These are phyloP conservation scores for Phanerochaete sordida DNA, from an alignment of 768 basidiomycete species.

Conservation along the genomic window DNA sequence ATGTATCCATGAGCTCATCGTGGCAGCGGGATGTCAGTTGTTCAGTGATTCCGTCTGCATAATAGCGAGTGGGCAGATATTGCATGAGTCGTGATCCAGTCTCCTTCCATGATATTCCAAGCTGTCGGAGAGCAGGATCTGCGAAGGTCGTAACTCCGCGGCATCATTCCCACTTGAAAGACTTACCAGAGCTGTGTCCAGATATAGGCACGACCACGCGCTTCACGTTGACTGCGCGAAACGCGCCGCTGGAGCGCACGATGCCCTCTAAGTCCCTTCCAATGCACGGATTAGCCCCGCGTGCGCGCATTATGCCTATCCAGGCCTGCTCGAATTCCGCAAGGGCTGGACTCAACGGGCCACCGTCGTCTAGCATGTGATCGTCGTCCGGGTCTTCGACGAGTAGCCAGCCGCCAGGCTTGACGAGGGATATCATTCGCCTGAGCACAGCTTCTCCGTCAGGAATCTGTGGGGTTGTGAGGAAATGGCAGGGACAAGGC, in stretches of 20 bases:
- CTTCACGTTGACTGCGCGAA: neutral
- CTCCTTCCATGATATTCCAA: neutral
- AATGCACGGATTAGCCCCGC: constrained; percentile 5
- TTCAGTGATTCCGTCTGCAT: neutral
- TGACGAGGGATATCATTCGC: constrained; percentile 15
- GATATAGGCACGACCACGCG: constrained; percentile 1
- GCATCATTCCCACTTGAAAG: too few relatives aligned
- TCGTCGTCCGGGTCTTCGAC: constrained; percentile 18
- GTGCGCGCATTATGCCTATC: neutral
- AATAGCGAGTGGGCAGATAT: neutral
- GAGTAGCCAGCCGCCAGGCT: constrained; percentile 17
- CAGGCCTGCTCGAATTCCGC: neutral
- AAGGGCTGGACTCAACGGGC: neutral
- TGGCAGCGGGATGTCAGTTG: neutral
- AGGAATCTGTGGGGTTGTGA: constrained; percentile 12
- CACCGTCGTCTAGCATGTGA: constrained; percentile 17
- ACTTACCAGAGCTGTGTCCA: neutral
- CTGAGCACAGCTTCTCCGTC: constrained; percentile 13
- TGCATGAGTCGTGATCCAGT: neutral
- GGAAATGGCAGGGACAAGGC: neutral
- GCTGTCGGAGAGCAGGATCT: neutral
- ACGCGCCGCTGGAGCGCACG: neutral
- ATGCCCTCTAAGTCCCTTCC: neutral
- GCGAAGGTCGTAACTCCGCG: neutral
- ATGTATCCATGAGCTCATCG: neutral